Conservation (phyloP, 2,329 filamentous ascomycete species). For the Microthyrium microscopicum region DNA sequence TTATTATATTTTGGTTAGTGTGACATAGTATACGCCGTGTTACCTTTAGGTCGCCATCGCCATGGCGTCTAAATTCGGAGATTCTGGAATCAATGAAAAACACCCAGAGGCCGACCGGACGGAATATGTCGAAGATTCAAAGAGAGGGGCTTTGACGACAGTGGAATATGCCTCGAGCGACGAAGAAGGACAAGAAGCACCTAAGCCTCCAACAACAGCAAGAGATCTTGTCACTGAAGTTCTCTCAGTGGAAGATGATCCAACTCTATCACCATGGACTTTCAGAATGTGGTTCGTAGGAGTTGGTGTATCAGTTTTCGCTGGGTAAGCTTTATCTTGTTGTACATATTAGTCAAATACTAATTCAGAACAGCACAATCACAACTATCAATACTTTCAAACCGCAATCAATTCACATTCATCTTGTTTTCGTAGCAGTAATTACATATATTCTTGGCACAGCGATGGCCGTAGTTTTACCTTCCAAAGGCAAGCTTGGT, state of each 20-base stretch:
- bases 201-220: conserved; percentile 4
- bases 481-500: conserved; percentile 18
- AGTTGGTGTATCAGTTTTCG: conserved; percentile 11
- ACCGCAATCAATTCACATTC: conserved; percentile 28
- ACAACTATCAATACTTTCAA: conserved; percentile 20
- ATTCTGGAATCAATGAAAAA: too few species aligned
- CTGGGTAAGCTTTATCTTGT: conserved; percentile 25
- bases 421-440: conserved; percentile 28
- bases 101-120: too few species aligned
- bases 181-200: not conserved
- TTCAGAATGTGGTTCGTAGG: conserved; percentile 9
- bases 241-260: conserved; percentile 6
- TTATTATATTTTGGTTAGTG: too few species aligned
- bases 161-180: too few species aligned
- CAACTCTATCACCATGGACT: conserved; percentile 6
- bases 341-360: not conserved
- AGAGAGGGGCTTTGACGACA: too few species aligned
- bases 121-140: too few species aligned
- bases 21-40: too few species aligned
- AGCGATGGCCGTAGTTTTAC: conserved; percentile 21
- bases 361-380: not conserved
- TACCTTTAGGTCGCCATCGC: too few species aligned
- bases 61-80: too few species aligned
- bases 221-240: conserved; percentile 6
- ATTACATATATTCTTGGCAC: conserved; percentile 28